Percentiles rank a stretch among this genome's conserved stretches.
Conservation (phyloP, 2,329 filamentous ascomycete genomes). For the Pleoardoris graminearum region DNA sequence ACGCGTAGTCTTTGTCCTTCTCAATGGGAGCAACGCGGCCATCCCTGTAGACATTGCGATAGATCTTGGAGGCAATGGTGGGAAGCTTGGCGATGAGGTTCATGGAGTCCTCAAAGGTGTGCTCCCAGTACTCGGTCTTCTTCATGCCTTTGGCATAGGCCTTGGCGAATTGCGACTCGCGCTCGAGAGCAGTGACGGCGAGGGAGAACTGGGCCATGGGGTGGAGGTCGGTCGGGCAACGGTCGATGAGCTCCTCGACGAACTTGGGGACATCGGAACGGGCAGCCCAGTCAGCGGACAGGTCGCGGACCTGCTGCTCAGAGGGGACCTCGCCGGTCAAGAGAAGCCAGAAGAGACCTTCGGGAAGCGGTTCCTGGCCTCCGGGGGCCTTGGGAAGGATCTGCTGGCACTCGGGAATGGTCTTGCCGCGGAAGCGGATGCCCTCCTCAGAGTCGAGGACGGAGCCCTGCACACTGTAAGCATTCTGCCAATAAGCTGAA, state of each 20-base stretch:
- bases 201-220: constrained; percentile 99
- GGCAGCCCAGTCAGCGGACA: constrained; percentile 98
- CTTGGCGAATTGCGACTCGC: constrained; percentile 96
- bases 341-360: constrained; percentile 99
- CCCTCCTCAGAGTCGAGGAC: constrained; percentile 98
- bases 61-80: constrained; percentile 96
- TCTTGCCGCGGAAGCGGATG: constrained; percentile 99
- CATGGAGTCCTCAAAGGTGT: constrained; percentile 99
- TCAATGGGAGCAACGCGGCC: constrained; percentile 95
- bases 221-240: constrained; percentile 98
- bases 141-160: constrained; percentile 98
- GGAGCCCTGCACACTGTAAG: constrained; percentile 63
- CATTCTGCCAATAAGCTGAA: constrained; percentile 8
- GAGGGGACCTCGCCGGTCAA: constrained; percentile 96
- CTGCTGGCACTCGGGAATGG: constrained; percentile 98
- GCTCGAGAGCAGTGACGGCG: constrained; percentile 96
- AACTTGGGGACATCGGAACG: constrained; percentile 97
- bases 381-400: constrained; percentile 95
- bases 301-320: constrained; percentile 97
- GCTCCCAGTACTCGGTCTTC: constrained; percentile 99
- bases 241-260: constrained; percentile 98
- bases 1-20: constrained; percentile 99
- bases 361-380: constrained; percentile 93
- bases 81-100: constrained; percentile 99
- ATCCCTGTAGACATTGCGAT: constrained; percentile 99